phyloP scores from a whole-genome alignment of 2,329 filamentous ascomycete species.

The Beauveria bassiana region DNA sequence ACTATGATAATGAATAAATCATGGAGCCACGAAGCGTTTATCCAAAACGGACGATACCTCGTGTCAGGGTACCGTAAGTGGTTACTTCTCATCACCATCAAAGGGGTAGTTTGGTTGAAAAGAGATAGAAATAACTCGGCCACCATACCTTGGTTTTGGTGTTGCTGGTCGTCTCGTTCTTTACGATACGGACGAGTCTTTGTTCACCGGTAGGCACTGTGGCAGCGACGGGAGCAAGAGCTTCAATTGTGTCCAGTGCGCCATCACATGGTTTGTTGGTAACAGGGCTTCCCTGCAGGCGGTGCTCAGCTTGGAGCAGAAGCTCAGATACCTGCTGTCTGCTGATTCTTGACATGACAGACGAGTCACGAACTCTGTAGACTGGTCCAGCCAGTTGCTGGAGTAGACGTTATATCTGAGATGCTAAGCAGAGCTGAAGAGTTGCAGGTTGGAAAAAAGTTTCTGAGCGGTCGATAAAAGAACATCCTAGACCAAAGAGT shows the following conservation, averaged over 20 bases:
- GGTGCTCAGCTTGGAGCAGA: conserved; percentile 25
- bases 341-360: conserved; percentile 21
- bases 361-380: neutral
- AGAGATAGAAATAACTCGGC: neutral
- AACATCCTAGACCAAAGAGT: neutral
- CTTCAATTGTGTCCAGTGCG: conserved; percentile 3
- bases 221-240: conserved; percentile 14
- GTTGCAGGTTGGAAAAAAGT: conserved; percentile 5
- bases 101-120: neutral
- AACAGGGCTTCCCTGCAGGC: conserved; percentile 18
- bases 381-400: conserved; percentile 6
- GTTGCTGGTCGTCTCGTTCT: neutral
- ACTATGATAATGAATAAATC: conserved; percentile 55
- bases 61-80: conserved; percentile 30
- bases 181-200: neutral
- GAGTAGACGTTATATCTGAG: neutral
- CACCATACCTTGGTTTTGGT: conserved; percentile 21
- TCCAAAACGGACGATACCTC: conserved; percentile 34
- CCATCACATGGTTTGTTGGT: neutral
- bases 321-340: conserved; percentile 25
- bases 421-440: neutral
- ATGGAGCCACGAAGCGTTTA: conserved; percentile 50
- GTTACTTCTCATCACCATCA: conserved; percentile 33
- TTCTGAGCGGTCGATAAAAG: neutral
- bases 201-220: conserved; percentile 9